A percentile compares a stretch with the other conserved stretches of the same genome.
These are phyloP conservation scores for Besnoitia besnoiti DNA, from an alignment of 169 alveolate genomes.

Conservation along the genomic window DNA sequence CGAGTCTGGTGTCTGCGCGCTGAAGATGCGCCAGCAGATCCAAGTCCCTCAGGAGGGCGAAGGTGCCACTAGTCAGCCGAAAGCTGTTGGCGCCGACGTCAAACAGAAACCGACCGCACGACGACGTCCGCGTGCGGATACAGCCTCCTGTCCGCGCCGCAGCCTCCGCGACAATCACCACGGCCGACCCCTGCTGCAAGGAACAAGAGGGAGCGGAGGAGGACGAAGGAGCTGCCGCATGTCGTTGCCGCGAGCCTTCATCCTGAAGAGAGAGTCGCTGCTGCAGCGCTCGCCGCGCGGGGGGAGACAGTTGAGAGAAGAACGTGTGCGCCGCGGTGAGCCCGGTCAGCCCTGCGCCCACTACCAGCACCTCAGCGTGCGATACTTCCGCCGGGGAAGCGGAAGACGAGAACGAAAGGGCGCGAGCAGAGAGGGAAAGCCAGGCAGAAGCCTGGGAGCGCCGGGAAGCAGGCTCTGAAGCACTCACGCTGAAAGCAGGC, in stretches of 20 bases:
- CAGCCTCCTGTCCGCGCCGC: slow-evolving; percentile 47
- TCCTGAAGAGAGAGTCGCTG: neutral
- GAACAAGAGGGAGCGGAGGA: neutral
- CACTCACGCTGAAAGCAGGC: neutral
- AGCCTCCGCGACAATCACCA: slow-evolving; percentile 27
- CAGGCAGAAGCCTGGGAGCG: neutral
- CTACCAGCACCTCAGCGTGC: slow-evolving; percentile 30
- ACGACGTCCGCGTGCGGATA: slow-evolving; percentile 16
- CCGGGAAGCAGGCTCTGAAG: too few species aligned
- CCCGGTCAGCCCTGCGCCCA: slow-evolving; percentile 66
- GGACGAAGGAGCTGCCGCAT: neutral
- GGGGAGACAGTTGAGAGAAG: neutral
- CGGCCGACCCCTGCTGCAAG: neutral
- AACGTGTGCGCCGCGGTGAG: slow-evolving; percentile 58
- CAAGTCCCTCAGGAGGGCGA: slow-evolving; percentile 15
- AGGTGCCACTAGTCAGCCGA: slow-evolving; percentile 15
- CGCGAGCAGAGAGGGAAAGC: neutral
- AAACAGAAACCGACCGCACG: slow-evolving; percentile 34
- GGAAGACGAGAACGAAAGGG: neutral
- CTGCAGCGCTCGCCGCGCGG: neutral
- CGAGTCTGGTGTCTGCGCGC: slow-evolving; percentile 22
- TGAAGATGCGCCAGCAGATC: slow-evolving; percentile 1
- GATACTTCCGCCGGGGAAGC: neutral
- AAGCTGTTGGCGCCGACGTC: slow-evolving; percentile 61
- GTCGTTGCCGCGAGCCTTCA: neutral